Evolutionary conservation across 768 basidiomycete species (phyloP).

Genomic region (Inosperma sp.): DNA sequence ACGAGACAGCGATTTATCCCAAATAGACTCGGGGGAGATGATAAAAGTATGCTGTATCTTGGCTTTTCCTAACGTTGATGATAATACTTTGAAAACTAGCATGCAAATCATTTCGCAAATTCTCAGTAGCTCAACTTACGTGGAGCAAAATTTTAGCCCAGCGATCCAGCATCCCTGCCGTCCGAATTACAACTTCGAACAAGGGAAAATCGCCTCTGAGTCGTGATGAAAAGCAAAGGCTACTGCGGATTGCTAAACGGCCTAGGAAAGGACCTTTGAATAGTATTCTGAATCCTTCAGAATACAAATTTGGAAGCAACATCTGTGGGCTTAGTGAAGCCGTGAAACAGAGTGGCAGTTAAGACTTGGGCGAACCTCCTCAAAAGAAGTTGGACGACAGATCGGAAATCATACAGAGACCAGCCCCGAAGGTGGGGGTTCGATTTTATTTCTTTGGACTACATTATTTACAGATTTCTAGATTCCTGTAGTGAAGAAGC

Average conservation of each 20-base stretch:
- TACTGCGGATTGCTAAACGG: conserved; percentile 73
- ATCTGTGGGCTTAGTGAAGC: conserved; percentile 64
- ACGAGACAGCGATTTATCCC: conserved; percentile 70
- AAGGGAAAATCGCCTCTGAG: conserved; percentile 49
- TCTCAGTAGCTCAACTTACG: conserved; percentile 49
- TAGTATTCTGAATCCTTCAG: conserved; percentile 62
- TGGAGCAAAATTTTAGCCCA: conserved; percentile 78
- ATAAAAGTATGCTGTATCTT: conserved; percentile 42
- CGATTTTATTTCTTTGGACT: too few relatives aligned
- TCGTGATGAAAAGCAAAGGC: conserved; percentile 65
- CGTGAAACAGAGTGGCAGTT: conserved; percentile 60
- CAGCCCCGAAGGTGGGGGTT: conserved; percentile 53
- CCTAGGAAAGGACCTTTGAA: conserved; percentile 65
- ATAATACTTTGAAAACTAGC: neutral
- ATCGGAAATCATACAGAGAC: conserved; percentile 41
- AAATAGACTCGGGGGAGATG: conserved; percentile 78
- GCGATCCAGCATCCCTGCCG: conserved; percentile 84
- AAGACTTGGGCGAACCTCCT: conserved; percentile 56
- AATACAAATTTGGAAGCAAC: conserved; percentile 63
- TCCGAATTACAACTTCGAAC: conserved; percentile 43
- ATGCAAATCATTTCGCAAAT: conserved; percentile 48
- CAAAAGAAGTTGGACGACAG: conserved; percentile 33
- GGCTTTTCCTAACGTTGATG: neutral
- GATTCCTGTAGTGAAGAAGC: conserved; percentile 46
- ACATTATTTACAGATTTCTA: conserved; percentile 20